Evolutionary conservation across 129 eudicot genomes (phyloP), one percentile per base, ranked within the genome.

Genomic region (Flaveria trinervia): DNA sequence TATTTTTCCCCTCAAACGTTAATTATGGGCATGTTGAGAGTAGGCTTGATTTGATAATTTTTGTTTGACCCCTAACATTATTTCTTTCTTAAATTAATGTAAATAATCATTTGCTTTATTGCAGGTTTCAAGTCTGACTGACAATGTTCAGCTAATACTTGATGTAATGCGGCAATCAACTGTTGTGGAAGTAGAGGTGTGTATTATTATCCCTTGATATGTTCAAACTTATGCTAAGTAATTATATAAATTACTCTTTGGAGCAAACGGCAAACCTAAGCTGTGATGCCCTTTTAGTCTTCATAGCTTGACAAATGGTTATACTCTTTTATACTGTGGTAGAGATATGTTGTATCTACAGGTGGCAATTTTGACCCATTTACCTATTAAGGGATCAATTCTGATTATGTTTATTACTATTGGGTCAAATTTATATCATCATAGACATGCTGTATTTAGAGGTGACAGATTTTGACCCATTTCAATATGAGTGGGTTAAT

Each of bases 131-230:
- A 15, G 61, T 69, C 70, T 90, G 87, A 87, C 96, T 14, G 79
- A 85, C 18, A 74, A 83, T 69, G 75, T 79, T 69, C 81, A 77
- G 18, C 90, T 87, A 48, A 87, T 90, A 68, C 54, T 87, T 68
- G 88, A 85, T 43, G 82, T 84, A 11, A 72, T 90, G 74, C 82
- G 80, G 43, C 16, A 79, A 62, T 90, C 96, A 48, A 70, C 39
- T 62, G 73, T 72, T 60, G 88, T 90, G 57, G 96, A 90, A 85
- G 87, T 82, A 45, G 86, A 90, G 92, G 96, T 90, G 28, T 52
- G 66, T 55, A 52, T 28, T 54, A 25, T 55, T 57, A 62, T 20
- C 20, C 7, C 41, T 59, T 28, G 33, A 72, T 15, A 71, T 26
- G 69, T 55, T 5, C 66, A 12, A 77, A 72, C 44, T 23, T 30